phyloP scores from a whole-genome alignment of 1,284 basidiomycete species.

The Pseudozyma flocculosa region DNA sequence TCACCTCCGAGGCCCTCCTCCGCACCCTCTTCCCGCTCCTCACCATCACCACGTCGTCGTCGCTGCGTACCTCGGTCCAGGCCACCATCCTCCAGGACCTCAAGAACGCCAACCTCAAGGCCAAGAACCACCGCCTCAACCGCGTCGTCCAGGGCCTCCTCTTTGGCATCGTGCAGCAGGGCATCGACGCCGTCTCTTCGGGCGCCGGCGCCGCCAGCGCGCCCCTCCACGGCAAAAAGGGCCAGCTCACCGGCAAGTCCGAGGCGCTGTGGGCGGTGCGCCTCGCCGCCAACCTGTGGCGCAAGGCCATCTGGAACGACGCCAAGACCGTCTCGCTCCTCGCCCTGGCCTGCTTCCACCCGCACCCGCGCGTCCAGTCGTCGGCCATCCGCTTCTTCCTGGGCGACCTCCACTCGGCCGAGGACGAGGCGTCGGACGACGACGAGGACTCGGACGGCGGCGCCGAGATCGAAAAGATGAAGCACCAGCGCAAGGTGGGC shows the following conservation, averaged over 20 bases:
- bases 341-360: slow-evolving; percentile 88
- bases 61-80: slow-evolving; percentile 82
- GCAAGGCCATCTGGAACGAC: slow-evolving; percentile 90
- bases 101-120: slow-evolving; percentile 80
- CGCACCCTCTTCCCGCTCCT: slow-evolving; percentile 90
- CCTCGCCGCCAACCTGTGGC: slow-evolving; percentile 90
- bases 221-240: slow-evolving; percentile 57
- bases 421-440: slow-evolving; percentile 42
- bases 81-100: slow-evolving; percentile 95
- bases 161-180: slow-evolving; percentile 91
- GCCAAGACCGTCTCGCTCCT: slow-evolving; percentile 91
- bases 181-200: slow-evolving; percentile 62
- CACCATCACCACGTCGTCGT: slow-evolving; percentile 75
- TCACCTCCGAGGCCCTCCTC: slow-evolving; percentile 88
- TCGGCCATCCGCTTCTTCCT: slow-evolving; percentile 98
- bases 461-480: slow-evolving; percentile 42
- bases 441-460: slow-evolving; percentile 30
- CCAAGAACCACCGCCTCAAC: slow-evolving; percentile 94
- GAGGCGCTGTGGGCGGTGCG: slow-evolving; percentile 99
- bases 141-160: slow-evolving; percentile 93
- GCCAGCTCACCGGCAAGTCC: slow-evolving; percentile 59
- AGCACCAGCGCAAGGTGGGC: slow-evolving; percentile 55
- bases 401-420: slow-evolving; percentile 62
- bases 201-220: slow-evolving; percentile 10
- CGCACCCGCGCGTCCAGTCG: slow-evolving; percentile 89